Conservation (phyloP, 1,284 basidiomycete genomes). For the Tilletia walkeri region DNA sequence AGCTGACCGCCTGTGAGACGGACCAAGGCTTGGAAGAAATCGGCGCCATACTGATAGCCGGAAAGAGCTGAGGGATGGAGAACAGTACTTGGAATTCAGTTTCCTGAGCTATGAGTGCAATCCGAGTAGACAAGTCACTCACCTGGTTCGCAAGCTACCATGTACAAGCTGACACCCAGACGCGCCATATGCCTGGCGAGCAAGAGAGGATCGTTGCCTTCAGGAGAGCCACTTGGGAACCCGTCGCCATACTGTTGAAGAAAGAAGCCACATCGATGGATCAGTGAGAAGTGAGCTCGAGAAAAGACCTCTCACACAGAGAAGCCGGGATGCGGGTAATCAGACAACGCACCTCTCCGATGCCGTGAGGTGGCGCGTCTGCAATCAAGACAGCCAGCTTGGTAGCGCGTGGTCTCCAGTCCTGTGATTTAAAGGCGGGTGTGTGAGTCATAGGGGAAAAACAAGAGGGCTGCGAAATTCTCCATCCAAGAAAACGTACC, state of each 20-base stretch:
- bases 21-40: conserved; percentile 71
- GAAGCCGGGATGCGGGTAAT: background rate
- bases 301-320: too few species aligned
- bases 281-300: too few species aligned
- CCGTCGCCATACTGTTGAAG: conserved; percentile 72
- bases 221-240: conserved; percentile 57
- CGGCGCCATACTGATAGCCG: conserved; percentile 67
- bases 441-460: background rate
- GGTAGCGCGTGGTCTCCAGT: conserved; percentile 84
- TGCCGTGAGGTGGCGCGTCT: conserved; percentile 90
- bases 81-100: background rate
- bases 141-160: conserved; percentile 94
- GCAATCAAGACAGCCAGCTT: conserved; percentile 82
- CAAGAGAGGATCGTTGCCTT: conserved; percentile 78
- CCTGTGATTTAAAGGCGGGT: conserved; percentile 58
- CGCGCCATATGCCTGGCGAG: conserved; percentile 85
- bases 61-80: conserved; percentile 28
- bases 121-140: conserved; percentile 71
- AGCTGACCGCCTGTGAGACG: conserved; percentile 68
- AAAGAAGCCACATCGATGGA: background rate
- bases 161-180: conserved; percentile 62
- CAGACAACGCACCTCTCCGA: conserved; percentile 35
- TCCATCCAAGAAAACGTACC: conserved; percentile 54
- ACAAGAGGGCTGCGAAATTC: background rate
- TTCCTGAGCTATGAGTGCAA: too few species aligned